A percentile compares a stretch with the other conserved stretches of the same genome.
These are phyloP conservation scores for Panaeolus cyanescens DNA, from an alignment of 768 basidiomycete genomes.

Conservation along the genomic window DNA sequence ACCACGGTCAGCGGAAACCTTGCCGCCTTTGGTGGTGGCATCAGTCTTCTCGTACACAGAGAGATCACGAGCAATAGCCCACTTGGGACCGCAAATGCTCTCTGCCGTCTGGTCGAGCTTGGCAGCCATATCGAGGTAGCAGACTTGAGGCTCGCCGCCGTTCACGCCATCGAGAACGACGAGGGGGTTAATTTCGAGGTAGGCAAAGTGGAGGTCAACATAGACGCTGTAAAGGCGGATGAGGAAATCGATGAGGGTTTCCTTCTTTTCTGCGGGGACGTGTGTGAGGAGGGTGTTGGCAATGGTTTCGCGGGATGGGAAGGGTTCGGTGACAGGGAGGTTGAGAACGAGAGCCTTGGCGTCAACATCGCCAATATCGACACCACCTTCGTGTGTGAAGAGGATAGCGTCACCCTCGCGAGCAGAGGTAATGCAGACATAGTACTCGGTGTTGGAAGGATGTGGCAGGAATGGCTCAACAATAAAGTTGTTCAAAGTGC, in stretches of 20 bases:
- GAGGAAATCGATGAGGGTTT: conserved; percentile 93
- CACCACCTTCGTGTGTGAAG: conserved; percentile 99
- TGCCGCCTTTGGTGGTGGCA: conserved; percentile 40
- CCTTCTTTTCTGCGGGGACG: conserved; percentile 84
- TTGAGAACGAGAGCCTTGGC: conserved; percentile 92
- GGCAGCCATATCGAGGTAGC: conserved; percentile 99
- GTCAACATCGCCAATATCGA: conserved; percentile 98
- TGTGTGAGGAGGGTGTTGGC: conserved; percentile 76
- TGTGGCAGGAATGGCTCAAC: conserved; percentile 99
- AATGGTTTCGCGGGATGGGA: conserved; percentile 83
- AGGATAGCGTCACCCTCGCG: conserved; percentile 96
- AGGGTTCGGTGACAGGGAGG: conserved; percentile 70
- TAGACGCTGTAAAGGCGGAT: conserved; percentile 95
- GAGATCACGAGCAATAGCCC: conserved; percentile 95
- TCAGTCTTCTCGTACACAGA: conserved; percentile 61
- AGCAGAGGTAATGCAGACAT: conserved; percentile 95
- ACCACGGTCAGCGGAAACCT: conserved; percentile 86
- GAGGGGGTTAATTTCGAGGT: conserved; percentile 99
- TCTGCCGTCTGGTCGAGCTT: conserved; percentile 99
- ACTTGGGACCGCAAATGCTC: conserved; percentile 96
- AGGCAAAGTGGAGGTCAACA: conserved; percentile 98
- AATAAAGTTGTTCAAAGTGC: conserved; percentile 96
- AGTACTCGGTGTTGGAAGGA: conserved; percentile 91
- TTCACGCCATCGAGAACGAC: conserved; percentile 85
- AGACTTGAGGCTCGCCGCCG: conserved; percentile 73